phyloP scores from a whole-genome alignment of 495 filamentous ascomycete species.

The Penicillium silybi region DNA sequence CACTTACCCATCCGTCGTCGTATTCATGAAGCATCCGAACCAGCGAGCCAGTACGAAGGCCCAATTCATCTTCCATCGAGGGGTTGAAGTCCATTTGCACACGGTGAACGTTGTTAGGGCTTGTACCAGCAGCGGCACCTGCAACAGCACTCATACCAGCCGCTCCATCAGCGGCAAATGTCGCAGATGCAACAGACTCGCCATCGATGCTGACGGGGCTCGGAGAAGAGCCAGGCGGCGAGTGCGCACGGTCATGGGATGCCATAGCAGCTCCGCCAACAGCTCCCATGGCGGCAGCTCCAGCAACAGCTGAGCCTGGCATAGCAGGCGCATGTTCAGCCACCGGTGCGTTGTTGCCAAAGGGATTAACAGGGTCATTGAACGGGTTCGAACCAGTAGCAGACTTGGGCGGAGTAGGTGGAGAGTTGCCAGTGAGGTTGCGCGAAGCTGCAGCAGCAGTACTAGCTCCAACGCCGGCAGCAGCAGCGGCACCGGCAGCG shows the following conservation, averaged over 20 bases:
- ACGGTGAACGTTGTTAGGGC: conserved; percentile 68
- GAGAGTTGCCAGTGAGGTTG: conserved; percentile 34
- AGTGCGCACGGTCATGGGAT: conserved; percentile 22
- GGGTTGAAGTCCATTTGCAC: conserved; percentile 95
- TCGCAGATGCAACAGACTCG: conserved; percentile 29
- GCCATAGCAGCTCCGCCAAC: conserved; percentile 31
- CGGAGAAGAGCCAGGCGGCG: conserved; percentile 7
- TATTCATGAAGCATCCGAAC: conserved; percentile 92
- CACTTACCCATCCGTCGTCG: conserved; percentile 94
- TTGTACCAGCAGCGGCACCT: conserved; percentile 34
- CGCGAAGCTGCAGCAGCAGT: conserved; percentile 29
- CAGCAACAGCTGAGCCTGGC: conserved; percentile 24
- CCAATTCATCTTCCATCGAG: conserved; percentile 87
- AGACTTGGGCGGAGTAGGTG: conserved; percentile 39
- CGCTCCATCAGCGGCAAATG: conserved; percentile 32
- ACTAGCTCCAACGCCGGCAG: conserved; percentile 24
- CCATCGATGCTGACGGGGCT: conserved; percentile 22
- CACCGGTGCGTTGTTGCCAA: conserved; percentile 28
- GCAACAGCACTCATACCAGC: conserved; percentile 22
- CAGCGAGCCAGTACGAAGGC: conserved; percentile 70
- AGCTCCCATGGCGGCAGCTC: conserved; percentile 36
- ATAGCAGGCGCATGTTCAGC: conserved; percentile 15
- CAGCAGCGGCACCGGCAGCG: conserved; percentile 27
- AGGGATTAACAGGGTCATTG: conserved; percentile 50
- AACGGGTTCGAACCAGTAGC: conserved; percentile 43